Base-by-base conservation (phyloP, 2,329 filamentous ascomycete species). In the Claviceps digitariae region DNA sequence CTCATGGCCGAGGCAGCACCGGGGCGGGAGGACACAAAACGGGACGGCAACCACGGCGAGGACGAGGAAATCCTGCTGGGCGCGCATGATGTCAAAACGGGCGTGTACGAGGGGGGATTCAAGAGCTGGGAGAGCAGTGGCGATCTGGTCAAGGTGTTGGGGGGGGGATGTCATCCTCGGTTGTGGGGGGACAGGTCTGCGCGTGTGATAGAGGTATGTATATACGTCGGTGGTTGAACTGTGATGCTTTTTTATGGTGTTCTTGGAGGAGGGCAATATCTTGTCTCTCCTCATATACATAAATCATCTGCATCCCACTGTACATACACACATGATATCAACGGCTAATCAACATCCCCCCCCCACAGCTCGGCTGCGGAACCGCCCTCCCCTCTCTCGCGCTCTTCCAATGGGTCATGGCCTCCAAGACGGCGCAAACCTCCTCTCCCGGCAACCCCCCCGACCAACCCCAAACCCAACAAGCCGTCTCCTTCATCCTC, bases 61-160 rank as follows among this genome's bases (percentile, higher is more conserved):
- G 64, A 65, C 40, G 63, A 67, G 44, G 55, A 62, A 55, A 63
- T 68, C 46, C 62, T 57, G 17, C 71, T 88, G 38, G 83, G 81
- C 41, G 75, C 77, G 57, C 82, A 86, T 57, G 87, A 93, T 67
- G 83, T 93, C 58, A 85, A 82, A 66, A 86, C 86, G 53, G 87
- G 87, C 51, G 79, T 91, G 55, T 93, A 93, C 68, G 87, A 93
- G 69, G 87, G 87, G 54, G 87, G 87, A 25, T 90, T 91, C 72
- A 93, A 93, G 72, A 90, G 85, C 62, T 93, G 87, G 87, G 87
- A 93, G 70, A 90, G 87, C 69, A 88, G 84, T 55, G 74, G 90
- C 51, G 87, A 93, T 64, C 73, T 93, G 20, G 85, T 87, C 50
- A 86, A 82, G 63, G 80, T 85, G n/a, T 66, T 84, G 31, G 74